Percentiles rank a stretch among this genome's conserved stretches.
phyloP scores from a whole-genome alignment of 306 rosid genomes.

The Dryas alaskensis region DNA sequence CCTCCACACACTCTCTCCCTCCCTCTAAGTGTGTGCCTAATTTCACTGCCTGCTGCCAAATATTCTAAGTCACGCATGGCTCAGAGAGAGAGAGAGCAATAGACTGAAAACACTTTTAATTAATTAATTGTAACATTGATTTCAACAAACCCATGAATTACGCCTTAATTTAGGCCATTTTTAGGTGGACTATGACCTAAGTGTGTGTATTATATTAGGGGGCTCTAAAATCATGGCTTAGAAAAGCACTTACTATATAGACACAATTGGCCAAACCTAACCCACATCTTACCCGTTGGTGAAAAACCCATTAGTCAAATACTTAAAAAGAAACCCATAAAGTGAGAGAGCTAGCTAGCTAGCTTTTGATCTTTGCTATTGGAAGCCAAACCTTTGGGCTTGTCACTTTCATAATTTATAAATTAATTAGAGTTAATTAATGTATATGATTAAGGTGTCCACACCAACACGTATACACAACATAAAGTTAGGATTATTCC shows the following conservation, averaged over 20 bases:
- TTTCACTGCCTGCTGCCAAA: conserved; percentile 10
- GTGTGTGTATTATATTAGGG: not conserved
- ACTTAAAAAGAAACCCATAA: conserved; percentile 13
- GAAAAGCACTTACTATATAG: conserved; percentile 8
- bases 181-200: conserved; percentile 38
- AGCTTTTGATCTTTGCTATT: conserved; percentile 28
- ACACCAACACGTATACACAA: conserved; percentile 19
- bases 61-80: conserved; percentile 20
- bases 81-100: not conserved
- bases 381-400: conserved; percentile 40
- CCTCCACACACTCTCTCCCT: conserved; percentile 21
- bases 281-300: conserved; percentile 26
- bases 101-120: not conserved
- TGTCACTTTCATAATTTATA: conserved; percentile 46
- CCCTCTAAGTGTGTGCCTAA: conserved; percentile 30
- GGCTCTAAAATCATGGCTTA: conserved; percentile 43
- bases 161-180: conserved; percentile 73
- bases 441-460: conserved; percentile 22
- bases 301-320: conserved; percentile 38
- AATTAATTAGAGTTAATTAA: not conserved
- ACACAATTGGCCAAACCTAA: conserved; percentile 14
- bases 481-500: conserved; percentile 44
- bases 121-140: conserved; percentile 39
- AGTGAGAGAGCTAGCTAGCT: conserved; percentile 8
- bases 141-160: conserved; percentile 72